Percentiles rank a stretch among this genome's conserved stretches.
Evolutionary conservation across 2,329 filamentous ascomycete species (phyloP).

Genomic region (Alternaria sp.): DNA sequence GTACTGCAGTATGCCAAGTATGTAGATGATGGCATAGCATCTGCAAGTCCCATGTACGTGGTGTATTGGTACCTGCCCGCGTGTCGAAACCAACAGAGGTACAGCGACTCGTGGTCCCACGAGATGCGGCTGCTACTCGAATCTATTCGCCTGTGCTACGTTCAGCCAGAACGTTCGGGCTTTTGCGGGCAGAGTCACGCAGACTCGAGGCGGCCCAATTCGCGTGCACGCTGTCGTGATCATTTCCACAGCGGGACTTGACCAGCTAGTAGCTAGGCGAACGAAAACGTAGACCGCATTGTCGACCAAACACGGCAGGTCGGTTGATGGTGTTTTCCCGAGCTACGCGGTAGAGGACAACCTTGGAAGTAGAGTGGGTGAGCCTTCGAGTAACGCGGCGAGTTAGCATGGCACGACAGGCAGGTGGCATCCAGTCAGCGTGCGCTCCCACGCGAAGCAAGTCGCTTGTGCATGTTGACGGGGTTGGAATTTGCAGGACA

Average conservation of each 20-base stretch:
- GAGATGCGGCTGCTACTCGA: slow-evolving; percentile 24
- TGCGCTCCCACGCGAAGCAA: slow-evolving; percentile 36
- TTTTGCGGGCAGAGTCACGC: slow-evolving; percentile 18
- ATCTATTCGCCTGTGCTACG: slow-evolving; percentile 31
- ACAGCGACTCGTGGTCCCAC: slow-evolving; percentile 30
- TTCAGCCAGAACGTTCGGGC: slow-evolving; percentile 25
- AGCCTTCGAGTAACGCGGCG: slow-evolving; percentile 37
- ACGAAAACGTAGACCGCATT: slow-evolving; percentile 31
- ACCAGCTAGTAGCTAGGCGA: slow-evolving; percentile 29
- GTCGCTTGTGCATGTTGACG: slow-evolving; percentile 33
- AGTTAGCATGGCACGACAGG: slow-evolving; percentile 37
- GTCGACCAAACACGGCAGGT: slow-evolving; percentile 42
- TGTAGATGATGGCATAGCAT: slow-evolving; percentile 25
- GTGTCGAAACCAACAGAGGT: slow-evolving; percentile 26
- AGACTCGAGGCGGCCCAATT: slow-evolving; percentile 32
- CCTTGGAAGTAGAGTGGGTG: slow-evolving; percentile 8
- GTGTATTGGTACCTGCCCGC: slow-evolving; percentile 25
- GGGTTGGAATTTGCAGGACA: slow-evolving; percentile 45
- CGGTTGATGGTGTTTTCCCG: slow-evolving; percentile 33
- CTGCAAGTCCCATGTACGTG: slow-evolving; percentile 22
- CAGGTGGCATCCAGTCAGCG: slow-evolving; percentile 40
- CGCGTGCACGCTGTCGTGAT: slow-evolving; percentile 33
- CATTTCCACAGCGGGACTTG: slow-evolving; percentile 41
- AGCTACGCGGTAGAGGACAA: slow-evolving; percentile 23
- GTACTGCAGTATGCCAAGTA: slow-evolving; percentile 40